Percentiles rank a stretch among this genome's conserved stretches.
Evolutionary conservation across 2,329 filamentous ascomycete species (phyloP).

Genomic region (Fusarium marasasianum): DNA sequence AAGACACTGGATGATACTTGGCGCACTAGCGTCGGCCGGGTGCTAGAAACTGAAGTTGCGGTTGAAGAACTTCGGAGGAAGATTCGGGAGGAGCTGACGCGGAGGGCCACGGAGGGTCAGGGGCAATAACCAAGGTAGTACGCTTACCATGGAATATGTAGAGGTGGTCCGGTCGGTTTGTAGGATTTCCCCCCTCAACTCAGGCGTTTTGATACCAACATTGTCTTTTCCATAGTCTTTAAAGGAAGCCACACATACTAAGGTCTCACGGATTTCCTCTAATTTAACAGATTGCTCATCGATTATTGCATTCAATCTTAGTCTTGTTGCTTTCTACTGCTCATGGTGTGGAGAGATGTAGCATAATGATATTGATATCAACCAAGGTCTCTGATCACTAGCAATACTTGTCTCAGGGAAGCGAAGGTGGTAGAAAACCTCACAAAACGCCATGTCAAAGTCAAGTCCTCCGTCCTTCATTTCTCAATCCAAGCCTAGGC

Average conservation of each 20-base stretch:
- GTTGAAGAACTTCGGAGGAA: conserved; percentile 75
- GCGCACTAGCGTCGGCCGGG: conserved; percentile 79
- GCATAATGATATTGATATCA: conserved; percentile 33
- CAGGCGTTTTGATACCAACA: conserved; percentile 27
- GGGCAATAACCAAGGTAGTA: not conserved
- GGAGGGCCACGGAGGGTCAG: conserved; percentile 25
- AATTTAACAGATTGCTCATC: not conserved
- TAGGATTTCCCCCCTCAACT: not conserved
- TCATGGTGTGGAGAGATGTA: conserved; percentile 7
- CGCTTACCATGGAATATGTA: not conserved
- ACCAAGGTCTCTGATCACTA: conserved; percentile 51
- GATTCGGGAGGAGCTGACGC: conserved; percentile 70
- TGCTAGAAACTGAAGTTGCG: conserved; percentile 88
- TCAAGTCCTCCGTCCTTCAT: conserved; percentile 31
- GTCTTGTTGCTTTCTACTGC: not conserved
- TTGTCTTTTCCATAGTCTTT: not conserved
- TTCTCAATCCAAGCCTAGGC: conserved; percentile 25
- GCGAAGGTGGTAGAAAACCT: conserved; percentile 45
- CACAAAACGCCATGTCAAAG: conserved; percentile 43
- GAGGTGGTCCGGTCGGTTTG: not conserved
- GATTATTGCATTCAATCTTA: not conserved
- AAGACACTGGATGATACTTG: conserved; percentile 78
- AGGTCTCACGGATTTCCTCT: not conserved
- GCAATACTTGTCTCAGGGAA: conserved; percentile 48
- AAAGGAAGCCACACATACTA: not conserved